Conservation (phyloP, 2,329 filamentous ascomycete genomes). For the Diaporthe citriasiana region DNA sequence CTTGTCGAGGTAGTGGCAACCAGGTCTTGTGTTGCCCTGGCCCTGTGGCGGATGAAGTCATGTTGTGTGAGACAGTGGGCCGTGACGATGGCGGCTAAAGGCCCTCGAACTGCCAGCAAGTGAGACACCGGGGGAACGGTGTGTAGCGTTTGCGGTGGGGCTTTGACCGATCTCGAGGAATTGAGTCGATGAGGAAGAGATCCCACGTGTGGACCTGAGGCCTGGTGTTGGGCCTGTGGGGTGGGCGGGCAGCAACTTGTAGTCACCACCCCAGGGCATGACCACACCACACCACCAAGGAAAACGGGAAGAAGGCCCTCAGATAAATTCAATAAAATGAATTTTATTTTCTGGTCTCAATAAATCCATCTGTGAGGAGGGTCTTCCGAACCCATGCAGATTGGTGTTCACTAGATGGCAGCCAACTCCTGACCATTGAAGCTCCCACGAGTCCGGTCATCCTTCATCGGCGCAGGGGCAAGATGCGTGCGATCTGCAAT, state of each 20-base stretch:
- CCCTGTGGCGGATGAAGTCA: constrained; percentile 34
- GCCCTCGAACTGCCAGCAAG: constrained; percentile 33
- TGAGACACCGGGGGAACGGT: constrained; percentile 25
- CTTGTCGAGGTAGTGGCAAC: not conserved
- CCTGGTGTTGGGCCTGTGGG: not conserved
- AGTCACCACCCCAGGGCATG: constrained; percentile 11
- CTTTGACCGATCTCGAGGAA: not conserved
- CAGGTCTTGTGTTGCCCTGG: constrained; percentile 25
- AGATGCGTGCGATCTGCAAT: constrained; percentile 30
- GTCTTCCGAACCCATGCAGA: not conserved
- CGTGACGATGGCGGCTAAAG: constrained; percentile 21
- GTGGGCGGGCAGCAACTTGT: not conserved
- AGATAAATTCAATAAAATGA: constrained; percentile 36
- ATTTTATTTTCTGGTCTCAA: not conserved
- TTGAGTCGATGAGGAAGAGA: constrained; percentile 1
- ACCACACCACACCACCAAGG: not conserved
- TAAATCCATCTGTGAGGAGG: not conserved
- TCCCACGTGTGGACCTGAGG: constrained; percentile 20
- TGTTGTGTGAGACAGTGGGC: constrained; percentile 25
- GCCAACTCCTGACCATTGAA: constrained; percentile 24
- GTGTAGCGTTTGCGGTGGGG: constrained; percentile 9
- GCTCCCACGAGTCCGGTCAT: constrained; percentile 21
- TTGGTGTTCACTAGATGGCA: not conserved
- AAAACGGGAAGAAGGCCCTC: not conserved
- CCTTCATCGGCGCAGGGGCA: constrained; percentile 5